These are phyloP conservation scores for Priceomyces haplophilus DNA, from an alignment of 805 yeast genomes.

Conservation along the genomic window DNA sequence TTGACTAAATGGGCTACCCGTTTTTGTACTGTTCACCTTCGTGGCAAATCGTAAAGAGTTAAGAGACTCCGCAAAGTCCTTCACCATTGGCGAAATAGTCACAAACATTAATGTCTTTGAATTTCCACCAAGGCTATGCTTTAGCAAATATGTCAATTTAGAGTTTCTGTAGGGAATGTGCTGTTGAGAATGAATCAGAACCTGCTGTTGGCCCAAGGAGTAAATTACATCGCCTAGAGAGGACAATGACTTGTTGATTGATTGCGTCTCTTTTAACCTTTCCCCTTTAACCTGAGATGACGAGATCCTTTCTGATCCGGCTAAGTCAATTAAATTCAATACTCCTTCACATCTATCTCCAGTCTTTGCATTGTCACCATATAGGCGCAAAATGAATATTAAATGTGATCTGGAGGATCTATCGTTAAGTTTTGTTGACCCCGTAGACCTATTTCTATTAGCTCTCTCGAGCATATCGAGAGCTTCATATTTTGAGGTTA, in stretches of 20 bases:
- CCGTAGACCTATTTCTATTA: slow-evolving; percentile 63
- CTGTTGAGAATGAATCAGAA: slow-evolving; percentile 24
- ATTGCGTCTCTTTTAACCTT: slow-evolving; percentile 79
- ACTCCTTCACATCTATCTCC: slow-evolving; percentile 53
- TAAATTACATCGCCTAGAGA: slow-evolving; percentile 86
- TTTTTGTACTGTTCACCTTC: slow-evolving; percentile 62
- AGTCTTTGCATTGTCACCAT: slow-evolving; percentile 51
- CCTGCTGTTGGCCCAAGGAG: slow-evolving; percentile 48
- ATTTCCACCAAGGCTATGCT: slow-evolving; percentile 77
- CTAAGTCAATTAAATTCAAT: slow-evolving; percentile 82
- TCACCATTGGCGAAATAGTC: slow-evolving; percentile 66
- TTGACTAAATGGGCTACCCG: slow-evolving; percentile 5
- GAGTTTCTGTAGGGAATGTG: slow-evolving; percentile 73
- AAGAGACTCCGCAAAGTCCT: slow-evolving; percentile 70
- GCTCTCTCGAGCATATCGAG: slow-evolving; percentile 52
- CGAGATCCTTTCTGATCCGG: slow-evolving; percentile 86
- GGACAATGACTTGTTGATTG: slow-evolving; percentile 84
- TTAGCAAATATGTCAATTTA: slow-evolving; percentile 75
- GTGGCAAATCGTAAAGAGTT: slow-evolving; percentile 88
- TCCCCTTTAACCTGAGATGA: slow-evolving; percentile 78
- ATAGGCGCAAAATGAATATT: slow-evolving; percentile 62
- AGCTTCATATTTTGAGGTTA: slow-evolving; percentile 51
- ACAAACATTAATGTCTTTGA: slow-evolving; percentile 94
- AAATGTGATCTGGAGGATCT: slow-evolving; percentile 91
- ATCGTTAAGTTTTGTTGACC: slow-evolving; percentile 76